phyloP scores from a whole-genome alignment of 2,329 filamentous ascomycete genomes.

The Paraphaeosphaeria sporulosa region DNA sequence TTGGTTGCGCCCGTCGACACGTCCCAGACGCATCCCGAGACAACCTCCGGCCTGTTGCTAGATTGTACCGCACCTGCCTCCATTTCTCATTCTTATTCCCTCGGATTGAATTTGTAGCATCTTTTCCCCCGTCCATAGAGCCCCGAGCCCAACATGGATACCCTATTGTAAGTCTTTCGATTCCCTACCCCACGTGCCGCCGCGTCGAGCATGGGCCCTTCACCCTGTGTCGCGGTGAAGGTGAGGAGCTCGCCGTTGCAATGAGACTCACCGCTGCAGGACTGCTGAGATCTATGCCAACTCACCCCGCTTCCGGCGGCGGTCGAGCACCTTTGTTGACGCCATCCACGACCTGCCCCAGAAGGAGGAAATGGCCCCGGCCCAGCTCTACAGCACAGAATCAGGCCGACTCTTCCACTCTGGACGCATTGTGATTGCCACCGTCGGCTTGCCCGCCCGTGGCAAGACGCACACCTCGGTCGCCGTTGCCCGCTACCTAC shows the following conservation, averaged over 20 bases:
- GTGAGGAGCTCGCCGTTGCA: background rate
- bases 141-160: slow-evolving; percentile 60
- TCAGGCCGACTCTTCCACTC: slow-evolving; percentile 97
- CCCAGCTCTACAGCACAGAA: slow-evolving; percentile 97
- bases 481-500: slow-evolving; percentile 89
- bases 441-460: slow-evolving; percentile 91
- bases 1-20: slow-evolving; percentile 24
- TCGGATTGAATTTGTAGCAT: background rate
- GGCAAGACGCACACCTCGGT: slow-evolving; percentile 99
- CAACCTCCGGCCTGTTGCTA: slow-evolving; percentile 12
- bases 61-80: slow-evolving; percentile 13
- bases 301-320: slow-evolving; percentile 86
- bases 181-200: slow-evolving; percentile 24
- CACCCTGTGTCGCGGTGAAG: slow-evolving; percentile 2
- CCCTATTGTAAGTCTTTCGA: slow-evolving; percentile 63
- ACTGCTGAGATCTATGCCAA: slow-evolving; percentile 93
- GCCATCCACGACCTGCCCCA: slow-evolving; percentile 93
- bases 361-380: slow-evolving; percentile 85
- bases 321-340: slow-evolving; percentile 96
- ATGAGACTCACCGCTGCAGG: slow-evolving; percentile 56
- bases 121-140: slow-evolving; percentile 16
- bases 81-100: slow-evolving; percentile 12
- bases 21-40: slow-evolving; percentile 22
- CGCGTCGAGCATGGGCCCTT: slow-evolving; percentile 15
- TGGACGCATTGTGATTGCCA: slow-evolving; percentile 94